phyloP scores from a whole-genome alignment of 257 asterid species.

The Pogostemon cablin region DNA sequence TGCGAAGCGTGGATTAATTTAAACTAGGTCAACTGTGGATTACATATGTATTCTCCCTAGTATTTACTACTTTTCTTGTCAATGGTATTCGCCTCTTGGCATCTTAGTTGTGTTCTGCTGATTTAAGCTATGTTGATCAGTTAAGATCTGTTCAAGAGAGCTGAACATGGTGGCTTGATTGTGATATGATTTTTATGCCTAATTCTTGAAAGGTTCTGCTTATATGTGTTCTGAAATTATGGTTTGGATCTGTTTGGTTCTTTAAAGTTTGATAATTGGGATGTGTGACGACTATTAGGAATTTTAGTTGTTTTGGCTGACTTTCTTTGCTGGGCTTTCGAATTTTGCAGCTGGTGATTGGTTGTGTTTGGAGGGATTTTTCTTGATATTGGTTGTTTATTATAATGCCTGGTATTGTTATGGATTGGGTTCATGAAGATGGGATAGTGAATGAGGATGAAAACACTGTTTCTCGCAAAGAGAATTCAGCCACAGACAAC shows the following conservation, averaged over 20 bases:
- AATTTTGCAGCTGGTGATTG: conserved; percentile 44
- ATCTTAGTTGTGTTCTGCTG: conserved; percentile 26
- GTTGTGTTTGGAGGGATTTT: conserved; percentile 38
- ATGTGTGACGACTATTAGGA: not conserved
- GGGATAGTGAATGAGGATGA: conserved; percentile 49
- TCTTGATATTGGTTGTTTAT: conserved; percentile 25
- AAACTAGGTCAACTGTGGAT: conserved; percentile 31
- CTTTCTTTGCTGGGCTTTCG: conserved; percentile 1
- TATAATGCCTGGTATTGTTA: conserved; percentile 73
- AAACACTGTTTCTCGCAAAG: conserved; percentile 42
- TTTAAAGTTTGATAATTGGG: conserved; percentile 20
- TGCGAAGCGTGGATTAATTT: conserved; percentile 12
- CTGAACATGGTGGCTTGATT: conserved; percentile 13
- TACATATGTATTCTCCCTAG: not conserved
- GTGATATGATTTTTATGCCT: not conserved
- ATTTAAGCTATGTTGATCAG: conserved; percentile 25
- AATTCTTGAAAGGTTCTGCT: conserved; percentile 15
- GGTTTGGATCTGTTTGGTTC: conserved; percentile 34
- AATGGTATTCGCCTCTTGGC: conserved; percentile 17
- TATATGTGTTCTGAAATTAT: conserved; percentile 1
- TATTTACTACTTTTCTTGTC: conserved; percentile 18
- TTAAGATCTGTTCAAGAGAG: conserved; percentile 44
- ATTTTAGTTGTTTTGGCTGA: conserved; percentile 30
- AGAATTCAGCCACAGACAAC: conserved; percentile 37
- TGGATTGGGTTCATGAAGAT: conserved; percentile 62